phyloP scores from a whole-genome alignment of 306 rosid species.

The Vigna hirtella region DNA sequence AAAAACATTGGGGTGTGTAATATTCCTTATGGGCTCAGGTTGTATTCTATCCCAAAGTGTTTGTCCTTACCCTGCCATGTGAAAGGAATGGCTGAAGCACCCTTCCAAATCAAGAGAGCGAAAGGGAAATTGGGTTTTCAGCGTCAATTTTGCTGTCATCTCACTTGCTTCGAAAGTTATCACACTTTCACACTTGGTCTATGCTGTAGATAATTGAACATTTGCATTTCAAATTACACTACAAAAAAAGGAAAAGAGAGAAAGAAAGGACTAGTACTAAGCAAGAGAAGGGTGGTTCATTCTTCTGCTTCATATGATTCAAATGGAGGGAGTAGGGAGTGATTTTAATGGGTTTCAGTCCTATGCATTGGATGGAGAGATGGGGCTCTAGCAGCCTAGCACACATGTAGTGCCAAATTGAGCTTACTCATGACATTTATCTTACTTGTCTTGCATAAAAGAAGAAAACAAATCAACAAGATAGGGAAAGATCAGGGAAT shows the following conservation, averaged over 20 bases:
- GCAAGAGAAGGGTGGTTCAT: constrained; percentile 17
- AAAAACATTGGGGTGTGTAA: constrained; percentile 44
- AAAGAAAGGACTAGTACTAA: background rate
- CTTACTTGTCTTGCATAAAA: constrained; percentile 52
- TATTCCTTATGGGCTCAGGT: constrained; percentile 55
- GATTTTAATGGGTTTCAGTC: constrained; percentile 17
- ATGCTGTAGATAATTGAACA: background rate
- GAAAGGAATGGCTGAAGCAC: constrained; percentile 48
- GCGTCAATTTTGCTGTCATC: constrained; percentile 45
- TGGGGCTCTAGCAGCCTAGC: constrained; percentile 23
- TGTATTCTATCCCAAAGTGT: constrained; percentile 52
- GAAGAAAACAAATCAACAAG: constrained; percentile 58
- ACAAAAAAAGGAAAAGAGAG: background rate
- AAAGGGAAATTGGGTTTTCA: constrained; percentile 21
- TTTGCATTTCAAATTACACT: background rate
- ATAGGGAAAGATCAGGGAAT: constrained; percentile 16
- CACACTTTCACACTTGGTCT: background rate
- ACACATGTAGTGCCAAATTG: constrained; percentile 50
- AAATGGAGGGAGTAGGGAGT: background rate
- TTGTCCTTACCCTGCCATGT: constrained; percentile 42
- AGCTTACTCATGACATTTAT: constrained; percentile 40
- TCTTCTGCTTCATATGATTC: background rate
- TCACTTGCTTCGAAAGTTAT: constrained; percentile 31
- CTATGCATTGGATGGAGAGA: constrained; percentile 28
- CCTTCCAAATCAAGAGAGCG: constrained; percentile 46